Conservation (phyloP, 2,329 filamentous ascomycete genomes). For the Aspergillus tanneri region DNA sequence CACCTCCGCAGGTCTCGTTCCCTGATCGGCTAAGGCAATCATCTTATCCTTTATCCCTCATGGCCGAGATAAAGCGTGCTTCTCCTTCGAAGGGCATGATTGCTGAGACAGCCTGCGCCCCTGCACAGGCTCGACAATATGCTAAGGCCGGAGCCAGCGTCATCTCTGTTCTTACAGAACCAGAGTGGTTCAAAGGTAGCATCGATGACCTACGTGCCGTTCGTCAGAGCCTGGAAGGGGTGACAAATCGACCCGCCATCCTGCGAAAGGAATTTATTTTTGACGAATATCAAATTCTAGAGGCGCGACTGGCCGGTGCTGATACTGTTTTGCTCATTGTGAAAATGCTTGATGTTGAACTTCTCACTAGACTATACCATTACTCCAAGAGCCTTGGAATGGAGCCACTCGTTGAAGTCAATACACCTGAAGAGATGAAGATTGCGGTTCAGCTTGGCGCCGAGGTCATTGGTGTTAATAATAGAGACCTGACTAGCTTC, state of each 20-base stretch:
- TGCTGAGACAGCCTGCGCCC: conserved; percentile 80
- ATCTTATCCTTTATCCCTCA: conserved; percentile 82
- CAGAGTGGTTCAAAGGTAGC: conserved; percentile 98
- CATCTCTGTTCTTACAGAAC: conserved; percentile 97
- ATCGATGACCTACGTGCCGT: conserved; percentile 90
- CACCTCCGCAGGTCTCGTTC: conserved; percentile 80
- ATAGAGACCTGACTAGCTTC: conserved; percentile 92
- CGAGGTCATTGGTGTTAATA: conserved; percentile 95
- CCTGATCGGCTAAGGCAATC: conserved; percentile 75
- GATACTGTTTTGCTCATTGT: conserved; percentile 95
- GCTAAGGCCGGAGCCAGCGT: conserved; percentile 92
- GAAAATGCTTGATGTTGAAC: conserved; percentile 84
- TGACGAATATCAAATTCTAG: conserved; percentile 96
- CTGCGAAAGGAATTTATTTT: conserved; percentile 97
- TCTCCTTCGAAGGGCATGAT: conserved; percentile 97
- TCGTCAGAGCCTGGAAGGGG: conserved; percentile 80
- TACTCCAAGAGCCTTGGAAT: conserved; percentile 90
- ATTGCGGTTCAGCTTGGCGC: conserved; percentile 81
- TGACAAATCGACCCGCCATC: conserved; percentile 89
- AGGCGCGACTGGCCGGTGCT: conserved; percentile 86
- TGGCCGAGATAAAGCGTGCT: conserved; percentile 96
- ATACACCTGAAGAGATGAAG: conserved; percentile 89
- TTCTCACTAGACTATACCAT: conserved; percentile 74
- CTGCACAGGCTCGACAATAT: conserved; percentile 85
- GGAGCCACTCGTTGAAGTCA: conserved; percentile 97